Evolutionary conservation across 148 eudicot species (phyloP).

Genomic region (Rhododendron kiyosumense): DNA sequence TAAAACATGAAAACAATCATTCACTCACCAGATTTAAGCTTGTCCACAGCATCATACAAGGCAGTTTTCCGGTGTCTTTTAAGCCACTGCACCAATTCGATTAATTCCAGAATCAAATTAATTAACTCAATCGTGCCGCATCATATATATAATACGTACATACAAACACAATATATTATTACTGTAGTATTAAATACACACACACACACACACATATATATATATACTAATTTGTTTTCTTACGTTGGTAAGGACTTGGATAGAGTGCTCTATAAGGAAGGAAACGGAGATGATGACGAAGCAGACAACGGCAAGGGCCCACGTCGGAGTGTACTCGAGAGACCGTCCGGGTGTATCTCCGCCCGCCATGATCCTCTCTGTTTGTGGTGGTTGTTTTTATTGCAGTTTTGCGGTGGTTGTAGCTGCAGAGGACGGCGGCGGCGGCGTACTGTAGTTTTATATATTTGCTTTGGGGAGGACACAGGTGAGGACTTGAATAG

Average conservation of each 20-base stretch:
- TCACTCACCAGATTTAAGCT: constrained; percentile 19
- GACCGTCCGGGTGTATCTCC: not conserved
- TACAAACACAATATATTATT: not conserved
- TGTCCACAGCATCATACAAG: constrained; percentile 22
- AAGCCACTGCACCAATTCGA: constrained; percentile 22
- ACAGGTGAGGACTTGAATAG: not conserved
- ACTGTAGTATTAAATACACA: too few relatives aligned
- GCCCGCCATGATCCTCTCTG: constrained; percentile 4
- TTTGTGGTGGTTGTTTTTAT: not conserved
- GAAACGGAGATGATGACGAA: constrained; percentile 7
- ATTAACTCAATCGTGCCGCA: too few relatives aligned
- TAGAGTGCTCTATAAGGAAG: constrained; percentile 4
- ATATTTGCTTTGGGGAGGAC: not conserved
- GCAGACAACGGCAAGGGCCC: constrained; percentile 16
- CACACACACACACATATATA: not conserved
- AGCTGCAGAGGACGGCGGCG: not conserved
- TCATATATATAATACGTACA: not conserved
- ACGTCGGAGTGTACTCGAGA: constrained; percentile 12
- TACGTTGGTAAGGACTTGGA: constrained; percentile 10
- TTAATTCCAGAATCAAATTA: not conserved
- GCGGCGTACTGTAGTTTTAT: not conserved
- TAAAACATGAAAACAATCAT: not conserved
- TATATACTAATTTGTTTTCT: not conserved
- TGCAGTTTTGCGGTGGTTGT: not conserved
- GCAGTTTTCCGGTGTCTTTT: constrained; percentile 22